Evolutionary conservation across 148 eudicot genomes (phyloP).

Genomic region (Limonium bicolor): DNA sequence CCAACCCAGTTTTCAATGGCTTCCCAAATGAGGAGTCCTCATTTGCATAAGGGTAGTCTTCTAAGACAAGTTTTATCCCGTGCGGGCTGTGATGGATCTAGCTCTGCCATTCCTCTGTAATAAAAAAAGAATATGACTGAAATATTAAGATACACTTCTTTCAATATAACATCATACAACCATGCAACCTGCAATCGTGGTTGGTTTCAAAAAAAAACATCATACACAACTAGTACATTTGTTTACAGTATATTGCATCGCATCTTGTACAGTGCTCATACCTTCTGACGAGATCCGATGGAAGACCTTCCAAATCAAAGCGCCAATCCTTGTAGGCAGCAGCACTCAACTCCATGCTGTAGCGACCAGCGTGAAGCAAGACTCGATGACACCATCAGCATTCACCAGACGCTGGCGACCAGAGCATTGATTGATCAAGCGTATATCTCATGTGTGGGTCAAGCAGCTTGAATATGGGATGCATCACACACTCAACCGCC

Average conservation of each 20-base stretch:
- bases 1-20: slow-evolving; percentile 67
- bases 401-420: slow-evolving; percentile 62
- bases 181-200: too few relatives aligned
- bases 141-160: too few relatives aligned
- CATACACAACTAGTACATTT: too few relatives aligned
- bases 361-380: slow-evolving; percentile 81
- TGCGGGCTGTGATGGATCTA: slow-evolving; percentile 72
- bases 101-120: slow-evolving; percentile 91
- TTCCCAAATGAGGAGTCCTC: slow-evolving; percentile 88
- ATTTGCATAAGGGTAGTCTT: slow-evolving; percentile 91
- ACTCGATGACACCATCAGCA: slow-evolving; percentile 75
- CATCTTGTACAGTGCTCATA: too few relatives aligned
- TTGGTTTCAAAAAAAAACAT: too few relatives aligned
- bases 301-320: slow-evolving; percentile 76
- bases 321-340: slow-evolving; percentile 91
- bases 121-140: too few relatives aligned
- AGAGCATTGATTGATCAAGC: slow-evolving; percentile 56
- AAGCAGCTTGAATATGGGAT: slow-evolving; percentile 80
- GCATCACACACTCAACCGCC: slow-evolving; percentile 84
- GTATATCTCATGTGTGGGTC: slow-evolving; percentile 98
- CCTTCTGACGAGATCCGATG: slow-evolving; percentile 78
- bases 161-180: too few relatives aligned
- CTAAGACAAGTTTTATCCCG: slow-evolving; percentile 50
- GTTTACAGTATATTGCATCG: too few relatives aligned
- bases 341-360: slow-evolving; percentile 86